phyloP scores from a whole-genome alignment of 106 monocot species.

The Vanilla planifolia region DNA sequence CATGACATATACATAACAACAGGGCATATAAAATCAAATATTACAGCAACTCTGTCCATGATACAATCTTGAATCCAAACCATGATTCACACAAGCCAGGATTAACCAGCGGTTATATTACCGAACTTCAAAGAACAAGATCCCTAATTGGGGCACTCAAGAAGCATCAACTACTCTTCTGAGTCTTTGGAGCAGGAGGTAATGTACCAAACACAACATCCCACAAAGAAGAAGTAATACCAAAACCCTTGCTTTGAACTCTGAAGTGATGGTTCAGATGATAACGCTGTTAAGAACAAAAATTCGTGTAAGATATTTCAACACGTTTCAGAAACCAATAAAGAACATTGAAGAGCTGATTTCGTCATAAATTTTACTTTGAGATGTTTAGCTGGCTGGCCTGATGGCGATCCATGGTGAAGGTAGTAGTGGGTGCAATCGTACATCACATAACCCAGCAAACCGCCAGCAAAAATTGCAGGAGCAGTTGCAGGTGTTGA shows the following conservation, averaged over 20 bases:
- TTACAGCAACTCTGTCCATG: too few species aligned
- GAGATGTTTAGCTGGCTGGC: slow-evolving; percentile 41
- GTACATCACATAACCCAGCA: slow-evolving; percentile 89
- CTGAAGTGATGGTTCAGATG: slow-evolving; percentile 92
- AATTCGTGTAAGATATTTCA: neutral
- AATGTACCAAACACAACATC: slow-evolving; percentile 67
- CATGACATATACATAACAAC: too few species aligned
- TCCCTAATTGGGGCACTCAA: too few species aligned
- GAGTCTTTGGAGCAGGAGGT: slow-evolving; percentile 32
- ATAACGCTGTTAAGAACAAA: slow-evolving; percentile 41
- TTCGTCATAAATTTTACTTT: slow-evolving; percentile 35
- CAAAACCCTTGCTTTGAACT: slow-evolving; percentile 64
- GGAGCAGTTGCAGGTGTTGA: slow-evolving; percentile 44
- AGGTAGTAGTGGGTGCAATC: slow-evolving; percentile 97
- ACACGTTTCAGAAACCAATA: neutral
- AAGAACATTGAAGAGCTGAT: neutral
- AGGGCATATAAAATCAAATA: too few species aligned
- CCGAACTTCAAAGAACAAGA: too few species aligned
- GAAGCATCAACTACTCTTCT: slow-evolving; percentile 24
- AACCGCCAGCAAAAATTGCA: slow-evolving; percentile 60
- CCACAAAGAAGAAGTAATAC: slow-evolving; percentile 84
- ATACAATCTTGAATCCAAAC: too few species aligned
- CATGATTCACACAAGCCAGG: too few species aligned
- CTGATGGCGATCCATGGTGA: slow-evolving; percentile 76
- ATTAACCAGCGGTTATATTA: too few species aligned